Evolutionary conservation across 495 filamentous ascomycete species (phyloP), one percentile per base, ranked within the genome.

Genomic region (Amorphotheca resinae): DNA sequence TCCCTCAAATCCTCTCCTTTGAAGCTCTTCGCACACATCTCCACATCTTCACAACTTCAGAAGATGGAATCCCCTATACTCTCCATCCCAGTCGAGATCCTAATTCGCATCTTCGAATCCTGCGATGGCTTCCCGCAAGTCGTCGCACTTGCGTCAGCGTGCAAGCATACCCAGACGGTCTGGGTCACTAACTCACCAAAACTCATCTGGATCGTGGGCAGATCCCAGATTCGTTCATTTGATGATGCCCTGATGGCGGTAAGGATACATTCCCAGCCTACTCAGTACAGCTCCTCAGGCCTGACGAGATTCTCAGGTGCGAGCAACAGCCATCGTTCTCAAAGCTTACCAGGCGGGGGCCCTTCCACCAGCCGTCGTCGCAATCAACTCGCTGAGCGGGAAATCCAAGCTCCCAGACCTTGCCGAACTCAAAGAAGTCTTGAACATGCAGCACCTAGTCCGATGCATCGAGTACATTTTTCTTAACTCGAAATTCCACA

Each of bases 391-490:
- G 17, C 26, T 41, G 26, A 41, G 39, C 26, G 37, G 35, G 35
- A 41, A 41, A 7, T 28, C 26, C 11, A 28, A 31, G 18, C 12
- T 30, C 23, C 39, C 39, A 41, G 25, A 28, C 14, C 25, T 31
- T 41, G 39, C 23, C 23, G 39, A 41, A 41, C 12, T 41, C 23
- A 41, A 41, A 31, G 25, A 28, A 30, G 39, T 41, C 14, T 32
- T 41, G 12, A 31, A 41, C 25, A 28, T 41, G 23, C 23, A 41
- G 14, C 25, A 41, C 11, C 25, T 41, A 17, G 39, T 31, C 26
- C 39, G 26, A 31, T 41, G 39, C 26, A 31, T 41, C 15, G 39
- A 41, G 39, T 31, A 41, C 23, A 41, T 41, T n/a, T 30, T 14
- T 28, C 31, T 41, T 22, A 38, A 38, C 17, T 16, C 22, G 15